Percentiles rank a stretch among this genome's conserved stretches.
Evolutionary conservation across 2,329 filamentous ascomycete species (phyloP).

Genomic region (Exophiala spinifera): DNA sequence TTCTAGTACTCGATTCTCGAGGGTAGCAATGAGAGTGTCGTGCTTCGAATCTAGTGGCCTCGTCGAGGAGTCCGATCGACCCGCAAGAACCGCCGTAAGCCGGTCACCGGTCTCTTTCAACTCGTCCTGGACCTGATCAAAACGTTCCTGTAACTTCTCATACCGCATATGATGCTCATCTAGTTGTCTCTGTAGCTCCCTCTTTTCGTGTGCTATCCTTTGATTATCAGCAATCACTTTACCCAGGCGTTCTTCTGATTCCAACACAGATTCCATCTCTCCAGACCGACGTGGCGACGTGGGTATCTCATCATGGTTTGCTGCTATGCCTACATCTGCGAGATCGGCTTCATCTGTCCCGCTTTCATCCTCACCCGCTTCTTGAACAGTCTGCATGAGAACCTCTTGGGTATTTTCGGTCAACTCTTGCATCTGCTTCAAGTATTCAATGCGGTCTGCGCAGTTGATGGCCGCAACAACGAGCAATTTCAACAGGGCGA

Average conservation of each 20-base stretch:
- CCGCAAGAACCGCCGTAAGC: constrained; percentile 52
- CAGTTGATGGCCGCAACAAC: constrained; percentile 62
- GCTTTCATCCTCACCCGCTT: constrained; percentile 40
- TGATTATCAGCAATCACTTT: constrained; percentile 57
- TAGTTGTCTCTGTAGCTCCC: constrained; percentile 46
- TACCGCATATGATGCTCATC: constrained; percentile 58
- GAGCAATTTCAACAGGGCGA: constrained; percentile 61
- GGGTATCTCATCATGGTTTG: constrained; percentile 5
- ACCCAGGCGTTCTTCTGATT: constrained; percentile 48
- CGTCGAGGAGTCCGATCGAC: constrained; percentile 42
- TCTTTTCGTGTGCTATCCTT: constrained; percentile 52
- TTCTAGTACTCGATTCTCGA: constrained; percentile 64
- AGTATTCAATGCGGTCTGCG: constrained; percentile 54
- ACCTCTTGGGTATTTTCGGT: constrained; percentile 44
- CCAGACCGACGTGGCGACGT: constrained; percentile 17
- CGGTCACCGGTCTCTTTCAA: constrained; percentile 48
- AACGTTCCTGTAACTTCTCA: constrained; percentile 54
- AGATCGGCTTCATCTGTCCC: constrained; percentile 27
- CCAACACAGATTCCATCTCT: constrained; percentile 43
- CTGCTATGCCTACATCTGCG: neutral
- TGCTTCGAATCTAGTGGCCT: constrained; percentile 55
- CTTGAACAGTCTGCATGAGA: constrained; percentile 47
- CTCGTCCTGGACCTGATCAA: constrained; percentile 45
- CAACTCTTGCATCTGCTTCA: constrained; percentile 47
- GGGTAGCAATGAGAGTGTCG: constrained; percentile 66